Evolutionary conservation across 2,329 filamentous ascomycete genomes (phyloP).

Genomic region (Beauveria varroae): DNA sequence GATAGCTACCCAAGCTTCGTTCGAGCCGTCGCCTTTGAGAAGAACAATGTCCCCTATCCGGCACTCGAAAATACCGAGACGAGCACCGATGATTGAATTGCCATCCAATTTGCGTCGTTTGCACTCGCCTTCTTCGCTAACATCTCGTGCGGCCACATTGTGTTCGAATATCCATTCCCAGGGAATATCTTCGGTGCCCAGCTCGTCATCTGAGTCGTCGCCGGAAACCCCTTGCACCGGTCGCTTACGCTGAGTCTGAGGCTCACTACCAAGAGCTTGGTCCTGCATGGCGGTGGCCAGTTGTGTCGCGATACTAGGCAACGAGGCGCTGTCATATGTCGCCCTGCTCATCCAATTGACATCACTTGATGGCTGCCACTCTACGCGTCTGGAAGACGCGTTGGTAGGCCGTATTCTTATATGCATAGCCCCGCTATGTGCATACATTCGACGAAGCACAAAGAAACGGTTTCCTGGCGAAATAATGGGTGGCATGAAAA

Average conservation of each 20-base stretch:
- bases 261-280: neutral
- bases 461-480: neutral
- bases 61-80: slow-evolving; percentile 75
- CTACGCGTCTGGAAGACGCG: slow-evolving; percentile 15
- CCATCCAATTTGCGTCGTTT: slow-evolving; percentile 28
- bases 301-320: neutral
- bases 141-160: slow-evolving; percentile 23
- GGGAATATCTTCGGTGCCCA: slow-evolving; percentile 61
- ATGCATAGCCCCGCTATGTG: slow-evolving; percentile 11
- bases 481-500: neutral
- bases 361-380: slow-evolving; percentile 5
- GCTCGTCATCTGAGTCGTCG: slow-evolving; percentile 68
- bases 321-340: neutral
- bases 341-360: neutral
- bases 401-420: neutral
- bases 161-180: slow-evolving; percentile 72
- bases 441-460: neutral
- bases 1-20: slow-evolving; percentile 88
- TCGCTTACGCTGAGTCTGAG: slow-evolving; percentile 3
- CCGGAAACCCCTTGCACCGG: neutral
- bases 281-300: neutral
- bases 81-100: slow-evolving; percentile 66
- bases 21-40: slow-evolving; percentile 77
- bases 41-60: slow-evolving; percentile 75
- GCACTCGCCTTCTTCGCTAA: slow-evolving; percentile 23